Conservation (phyloP, 192 early-diverging fungal genomes). For the Funneliformis mosseae region DNA sequence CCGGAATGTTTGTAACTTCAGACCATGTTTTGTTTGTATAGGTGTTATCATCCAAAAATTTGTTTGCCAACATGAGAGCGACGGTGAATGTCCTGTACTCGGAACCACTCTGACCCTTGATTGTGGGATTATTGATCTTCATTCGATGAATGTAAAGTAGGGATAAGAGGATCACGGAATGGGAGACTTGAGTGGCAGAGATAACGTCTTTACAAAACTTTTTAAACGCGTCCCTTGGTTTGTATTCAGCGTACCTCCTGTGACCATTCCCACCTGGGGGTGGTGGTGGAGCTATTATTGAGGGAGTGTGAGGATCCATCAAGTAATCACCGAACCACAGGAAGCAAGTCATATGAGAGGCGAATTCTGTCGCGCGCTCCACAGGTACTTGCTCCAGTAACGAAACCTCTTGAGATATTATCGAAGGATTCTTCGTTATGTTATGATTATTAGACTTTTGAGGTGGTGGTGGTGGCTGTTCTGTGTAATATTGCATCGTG, state of each 20-base stretch:
- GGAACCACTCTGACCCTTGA: constrained; percentile 66
- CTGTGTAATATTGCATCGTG: neutral
- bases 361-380: constrained; percentile 50
- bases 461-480: neutral
- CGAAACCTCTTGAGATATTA: neutral
- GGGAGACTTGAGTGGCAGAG: constrained; percentile 61
- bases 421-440: neutral
- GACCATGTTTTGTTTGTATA: constrained; percentile 90
- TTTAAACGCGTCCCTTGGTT: constrained; percentile 42
- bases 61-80: constrained; percentile 85
- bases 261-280: constrained; percentile 22
- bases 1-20: constrained; percentile 78
- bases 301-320: neutral
- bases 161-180: constrained; percentile 62
- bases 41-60: constrained; percentile 87
- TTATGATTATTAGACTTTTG: neutral
- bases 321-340: constrained; percentile 36
- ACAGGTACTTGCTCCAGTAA: constrained; percentile 4
- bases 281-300: neutral
- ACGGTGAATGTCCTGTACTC: constrained; percentile 84
- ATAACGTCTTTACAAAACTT: constrained; percentile 58
- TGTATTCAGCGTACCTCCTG: constrained; percentile 1
- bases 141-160: constrained; percentile 68
- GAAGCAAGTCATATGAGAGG: constrained; percentile 58
- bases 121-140: constrained; percentile 54